These are phyloP conservation scores for Xerocomus brunneocitrinus DNA, from an alignment of 768 basidiomycete species.

Conservation along the genomic window DNA sequence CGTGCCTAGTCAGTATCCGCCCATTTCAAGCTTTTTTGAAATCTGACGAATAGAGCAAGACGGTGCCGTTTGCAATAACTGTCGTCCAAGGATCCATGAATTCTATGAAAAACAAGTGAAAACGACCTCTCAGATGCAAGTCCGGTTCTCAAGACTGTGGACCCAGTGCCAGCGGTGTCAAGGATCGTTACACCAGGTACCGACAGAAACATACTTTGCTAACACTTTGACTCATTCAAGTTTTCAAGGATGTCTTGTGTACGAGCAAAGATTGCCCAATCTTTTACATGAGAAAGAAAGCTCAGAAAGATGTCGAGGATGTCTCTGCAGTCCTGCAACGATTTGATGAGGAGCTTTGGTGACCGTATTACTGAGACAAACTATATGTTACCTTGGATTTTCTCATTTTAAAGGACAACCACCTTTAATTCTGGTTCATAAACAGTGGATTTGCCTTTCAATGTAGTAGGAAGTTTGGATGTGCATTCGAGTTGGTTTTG, in stretches of 20 bases:
- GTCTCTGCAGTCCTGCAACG: slow-evolving; percentile 72
- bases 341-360: slow-evolving; percentile 79
- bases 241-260: slow-evolving; percentile 83
- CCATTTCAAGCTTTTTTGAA: neutral
- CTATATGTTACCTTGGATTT: neutral
- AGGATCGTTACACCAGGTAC: slow-evolving; percentile 91
- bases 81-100: slow-evolving; percentile 78
- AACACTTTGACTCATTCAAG: neutral
- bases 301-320: slow-evolving; percentile 96
- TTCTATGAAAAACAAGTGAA: slow-evolving; percentile 88
- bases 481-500: too few species aligned
- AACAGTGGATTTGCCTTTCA: neutral
- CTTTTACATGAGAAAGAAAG: slow-evolving; percentile 97
- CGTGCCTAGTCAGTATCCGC: slow-evolving; percentile 48
- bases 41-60: slow-evolving; percentile 40
- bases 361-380: neutral
- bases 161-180: slow-evolving; percentile 99
- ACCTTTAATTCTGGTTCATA: neutral
- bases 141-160: slow-evolving; percentile 93
- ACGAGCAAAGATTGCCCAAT: slow-evolving; percentile 98
- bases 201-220: neutral
- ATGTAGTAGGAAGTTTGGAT: too few species aligned
- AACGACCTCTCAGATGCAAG: slow-evolving; percentile 73
- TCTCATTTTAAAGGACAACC: too few species aligned
- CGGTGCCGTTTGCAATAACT: slow-evolving; percentile 94